Evolutionary conservation across 2,329 filamentous ascomycete genomes (phyloP).

Genomic region (Alternaria dauci): DNA sequence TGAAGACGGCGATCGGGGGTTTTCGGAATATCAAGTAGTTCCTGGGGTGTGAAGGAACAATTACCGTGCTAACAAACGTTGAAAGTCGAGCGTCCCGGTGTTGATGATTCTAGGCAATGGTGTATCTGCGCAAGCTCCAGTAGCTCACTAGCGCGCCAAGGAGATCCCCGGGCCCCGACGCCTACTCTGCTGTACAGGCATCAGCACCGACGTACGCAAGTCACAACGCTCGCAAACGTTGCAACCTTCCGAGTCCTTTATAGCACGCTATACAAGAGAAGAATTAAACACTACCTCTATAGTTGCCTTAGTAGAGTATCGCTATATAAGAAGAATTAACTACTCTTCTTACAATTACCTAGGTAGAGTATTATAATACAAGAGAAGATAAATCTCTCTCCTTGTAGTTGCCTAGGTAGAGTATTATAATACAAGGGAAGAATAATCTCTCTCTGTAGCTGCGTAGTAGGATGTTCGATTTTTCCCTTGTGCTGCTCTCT

Average conservation of each 20-base stretch:
- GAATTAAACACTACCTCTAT: no score
- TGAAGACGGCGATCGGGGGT: background rate
- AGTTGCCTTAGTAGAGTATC: no score
- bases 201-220: background rate
- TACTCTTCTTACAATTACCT: no score
- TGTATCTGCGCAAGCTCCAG: constrained; percentile 41
- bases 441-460: no score
- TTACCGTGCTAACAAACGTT: background rate
- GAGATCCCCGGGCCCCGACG: background rate
- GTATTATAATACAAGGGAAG: no score
- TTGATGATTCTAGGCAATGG: constrained; percentile 43
- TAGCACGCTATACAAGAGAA: background rate
- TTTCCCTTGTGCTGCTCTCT: background rate
- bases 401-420: no score
- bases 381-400: no score
- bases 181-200: background rate
- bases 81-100: constrained; percentile 15
- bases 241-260: background rate
- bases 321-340: no score
- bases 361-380: no score
- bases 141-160: constrained; percentile 29
- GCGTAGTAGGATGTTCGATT: no score
- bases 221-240: background rate
- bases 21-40: background rate
- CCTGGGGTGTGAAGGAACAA: background rate